These are phyloP conservation scores for Globisporangium solare DNA, from an alignment of 352 stramenopile species.

Conservation along the genomic window DNA sequence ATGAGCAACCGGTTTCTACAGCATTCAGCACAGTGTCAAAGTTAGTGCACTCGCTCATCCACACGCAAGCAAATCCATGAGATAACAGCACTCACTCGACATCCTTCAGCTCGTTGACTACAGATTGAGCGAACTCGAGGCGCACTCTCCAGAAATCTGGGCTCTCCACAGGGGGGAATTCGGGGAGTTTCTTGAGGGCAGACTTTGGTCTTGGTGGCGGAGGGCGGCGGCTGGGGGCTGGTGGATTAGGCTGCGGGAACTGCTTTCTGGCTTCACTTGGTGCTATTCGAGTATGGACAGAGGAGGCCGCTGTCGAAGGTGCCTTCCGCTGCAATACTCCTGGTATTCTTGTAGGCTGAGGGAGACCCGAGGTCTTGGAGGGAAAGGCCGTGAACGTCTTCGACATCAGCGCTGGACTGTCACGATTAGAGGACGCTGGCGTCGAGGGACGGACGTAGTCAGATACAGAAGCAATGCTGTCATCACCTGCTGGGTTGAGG, in stretches of 20 bases:
- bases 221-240: background rate
- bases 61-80: background rate
- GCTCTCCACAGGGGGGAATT: slow-evolving; percentile 2
- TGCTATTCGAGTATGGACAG: background rate
- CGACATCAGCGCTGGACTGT: slow-evolving; percentile 9
- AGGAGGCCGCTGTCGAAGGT: background rate
- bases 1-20: slow-evolving; percentile 6
- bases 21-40: background rate
- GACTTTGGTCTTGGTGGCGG: background rate
- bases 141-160: slow-evolving; percentile 16
- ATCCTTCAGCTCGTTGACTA: slow-evolving; percentile 2
- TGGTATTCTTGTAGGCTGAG: slow-evolving; percentile 2
- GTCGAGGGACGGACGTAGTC: background rate
- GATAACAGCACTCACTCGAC: slow-evolving; percentile 3
- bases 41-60: background rate
- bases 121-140: slow-evolving; percentile 6
- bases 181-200: background rate
- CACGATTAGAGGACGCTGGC: slow-evolving; percentile 1
- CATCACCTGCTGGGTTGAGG: slow-evolving; percentile 11
- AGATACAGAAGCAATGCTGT: slow-evolving; percentile 1
- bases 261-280: background rate
- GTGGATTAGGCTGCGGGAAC: background rate
- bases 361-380: slow-evolving; percentile 5
- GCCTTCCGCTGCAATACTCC: background rate
- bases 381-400: background rate